These are phyloP conservation scores for Entomortierella parvispora DNA, from an alignment of 192 early-diverging fungal genomes.

Conservation along the genomic window DNA sequence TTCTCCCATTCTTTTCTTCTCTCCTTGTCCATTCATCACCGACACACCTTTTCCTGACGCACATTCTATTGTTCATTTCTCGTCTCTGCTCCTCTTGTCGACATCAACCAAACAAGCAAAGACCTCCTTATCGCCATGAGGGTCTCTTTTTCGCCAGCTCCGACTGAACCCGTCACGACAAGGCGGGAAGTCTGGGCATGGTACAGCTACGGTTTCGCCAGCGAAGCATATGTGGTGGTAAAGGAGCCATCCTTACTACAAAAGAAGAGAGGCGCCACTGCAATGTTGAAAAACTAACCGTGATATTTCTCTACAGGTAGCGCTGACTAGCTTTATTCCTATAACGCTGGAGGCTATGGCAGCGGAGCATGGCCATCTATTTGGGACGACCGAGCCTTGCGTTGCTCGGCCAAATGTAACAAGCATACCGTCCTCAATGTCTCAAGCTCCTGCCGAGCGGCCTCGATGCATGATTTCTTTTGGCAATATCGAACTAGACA, in stretches of 20 bases:
- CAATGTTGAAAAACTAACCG: background rate
- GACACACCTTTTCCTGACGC: too few relatives aligned
- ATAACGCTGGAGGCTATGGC: conserved; percentile 52
- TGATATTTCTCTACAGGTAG: conserved; percentile 24
- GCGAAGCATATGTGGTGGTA: conserved; percentile 54
- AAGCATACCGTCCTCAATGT: background rate
- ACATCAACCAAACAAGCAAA: too few relatives aligned
- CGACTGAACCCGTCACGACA: conserved; percentile 31
- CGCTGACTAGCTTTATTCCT: conserved; percentile 54
- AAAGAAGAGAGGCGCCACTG: too few relatives aligned
- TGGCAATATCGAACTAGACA: conserved; percentile 45
- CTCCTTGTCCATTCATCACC: too few relatives aligned
- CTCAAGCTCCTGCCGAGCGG: conserved; percentile 2
- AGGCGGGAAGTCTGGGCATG: conserved; percentile 45
- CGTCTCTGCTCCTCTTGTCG: too few relatives aligned
- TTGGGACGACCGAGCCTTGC: conserved; percentile 37
- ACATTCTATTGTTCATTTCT: too few relatives aligned
- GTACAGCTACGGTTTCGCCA: conserved; percentile 55
- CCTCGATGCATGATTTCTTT: conserved; percentile 51
- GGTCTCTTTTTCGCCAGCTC: conserved; percentile 41
- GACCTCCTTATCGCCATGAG: too few relatives aligned
- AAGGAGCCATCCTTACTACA: background rate
- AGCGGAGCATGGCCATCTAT: conserved; percentile 44
- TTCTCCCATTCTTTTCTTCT: too few relatives aligned
- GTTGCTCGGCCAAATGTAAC: conserved; percentile 12